Evolutionary conservation across 306 rosid species (phyloP), one percentile per base, ranked within the genome.

Genomic region (Cercis canadensis): DNA sequence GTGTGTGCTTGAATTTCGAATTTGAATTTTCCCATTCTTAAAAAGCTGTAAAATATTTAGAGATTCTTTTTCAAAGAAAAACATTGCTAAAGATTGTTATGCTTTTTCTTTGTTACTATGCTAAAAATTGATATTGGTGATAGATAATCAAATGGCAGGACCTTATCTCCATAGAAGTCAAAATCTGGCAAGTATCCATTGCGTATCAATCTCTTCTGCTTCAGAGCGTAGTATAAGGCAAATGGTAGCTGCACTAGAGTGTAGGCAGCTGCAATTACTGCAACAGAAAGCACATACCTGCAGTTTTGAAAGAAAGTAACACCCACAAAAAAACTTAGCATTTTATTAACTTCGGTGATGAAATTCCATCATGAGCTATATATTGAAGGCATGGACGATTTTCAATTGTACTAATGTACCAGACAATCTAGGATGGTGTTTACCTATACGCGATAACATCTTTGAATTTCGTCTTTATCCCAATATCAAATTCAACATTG

Each of bases 101-200:
- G n/a, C n/a, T n/a, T n/a, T n/a, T n/a, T n/a, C n/a, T n/a, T n/a
- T n/a, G n/a, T n/a, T n/a, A n/a, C n/a, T n/a, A n/a, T n/a, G n/a
- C 18, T 7, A 3, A 6, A 46, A 32, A 46, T 24, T 4, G 15
- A 47, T 6, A 21, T 14, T 4, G 45, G 7, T 64, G n/a, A 31
- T 12, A 31, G 29, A 24, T 24, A 24, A n/a, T 13, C 24, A 50
- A 29, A 57, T 16, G 2, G 59, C 4, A 24, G 16, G 0, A 77
- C 70, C 73, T 70, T 75, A 67, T 84, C 85, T 9, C 69, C 73
- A 9, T 53, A 80, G 73, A 76, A 77, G 57, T 77, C 82, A 53
- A 84, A 68, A 14, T 69, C 29, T 0, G 83, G 75, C 69, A 80
- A 61, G 41, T 45, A 61, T 0, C 24, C 14, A 29, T 58, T 39